Base-by-base conservation (phyloP, 2,329 filamentous ascomycete genomes). In the Aaosphaeria pasadenensis region DNA sequence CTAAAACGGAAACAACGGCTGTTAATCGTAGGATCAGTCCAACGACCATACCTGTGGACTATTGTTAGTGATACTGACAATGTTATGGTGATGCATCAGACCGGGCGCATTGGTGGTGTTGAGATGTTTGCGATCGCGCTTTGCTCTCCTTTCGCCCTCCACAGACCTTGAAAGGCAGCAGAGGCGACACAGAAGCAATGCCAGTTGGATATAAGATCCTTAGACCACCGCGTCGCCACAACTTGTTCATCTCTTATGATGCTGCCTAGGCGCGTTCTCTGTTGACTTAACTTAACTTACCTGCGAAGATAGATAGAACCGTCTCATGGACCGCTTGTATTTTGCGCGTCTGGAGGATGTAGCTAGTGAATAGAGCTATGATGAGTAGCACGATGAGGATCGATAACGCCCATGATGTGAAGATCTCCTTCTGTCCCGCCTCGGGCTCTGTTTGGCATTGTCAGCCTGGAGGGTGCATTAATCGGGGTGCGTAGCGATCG, bases 291-390 rank as follows among this genome's bases (percentile, higher is more conserved):
- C 30, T 32, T 40, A 44, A 63, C 63, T 48, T 73, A 91, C 91
- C 91, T 49, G 91, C 91, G 76, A 99, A 97, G 69, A 99, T 99
- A 52, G 92, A 97, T 53, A 99, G 85, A 61, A 97, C 94, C 1
- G 94, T 99, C 77, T 99, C 94, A 72, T 99, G 94, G 46, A 99
- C 87, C 30, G 94, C 94, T 64, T 96, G 94, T 48, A 99, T 91
- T 75, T 95, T 96, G 74, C 89, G 91, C 75, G 94, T 89, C 73
- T 97, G 92, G 52, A 99, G 82, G 59, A 95, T 87, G 75, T 99
- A 99, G 78, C 91, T 96, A 40, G 91, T 95, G 72, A 97, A 95
- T 62, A 99, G 89, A 53, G 94, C 92, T 57, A 88, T 83, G 59
- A 97, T 96, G 63, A 99, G 85, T 60, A 99, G 84, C 75, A 90